A percentile compares a stretch with the other conserved stretches of the same genome.
Conservation (phyloP, 2,329 filamentous ascomycete species). For the Ramularia collo-cygni region DNA sequence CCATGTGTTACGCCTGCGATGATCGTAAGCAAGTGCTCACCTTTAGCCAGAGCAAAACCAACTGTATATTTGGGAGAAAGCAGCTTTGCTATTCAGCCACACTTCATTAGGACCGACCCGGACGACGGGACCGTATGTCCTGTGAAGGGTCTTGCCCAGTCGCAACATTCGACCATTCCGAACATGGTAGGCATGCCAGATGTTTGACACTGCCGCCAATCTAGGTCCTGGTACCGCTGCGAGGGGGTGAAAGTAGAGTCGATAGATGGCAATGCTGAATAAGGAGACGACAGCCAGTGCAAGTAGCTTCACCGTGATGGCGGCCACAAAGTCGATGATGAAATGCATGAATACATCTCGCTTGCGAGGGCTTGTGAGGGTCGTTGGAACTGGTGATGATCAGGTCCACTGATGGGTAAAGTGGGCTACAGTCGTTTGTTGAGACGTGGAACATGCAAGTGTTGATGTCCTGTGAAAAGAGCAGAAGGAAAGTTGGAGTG, state of each 20-base stretch:
- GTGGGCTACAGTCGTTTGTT: too few species aligned
- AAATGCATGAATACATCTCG: too few species aligned
- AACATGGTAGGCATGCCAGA: constrained; percentile 15
- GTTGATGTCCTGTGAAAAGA: too few species aligned
- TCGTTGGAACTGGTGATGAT: too few species aligned
- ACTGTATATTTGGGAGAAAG: constrained; percentile 14
- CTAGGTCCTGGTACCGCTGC: constrained; percentile 29
- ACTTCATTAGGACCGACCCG: constrained; percentile 43
- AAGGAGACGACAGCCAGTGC: background rate
- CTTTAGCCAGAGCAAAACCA: background rate
- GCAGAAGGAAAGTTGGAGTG: too few species aligned
- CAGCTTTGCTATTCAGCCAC: constrained; percentile 14
- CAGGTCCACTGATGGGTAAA: too few species aligned
- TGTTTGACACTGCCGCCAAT: constrained; percentile 12
- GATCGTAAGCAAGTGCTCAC: background rate
- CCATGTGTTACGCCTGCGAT: constrained; percentile 4
- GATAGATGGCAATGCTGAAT: constrained; percentile 9
- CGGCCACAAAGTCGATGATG: background rate
- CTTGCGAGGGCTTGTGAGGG: too few species aligned
- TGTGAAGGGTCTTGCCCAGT: constrained; percentile 26
- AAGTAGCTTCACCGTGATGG: background rate
- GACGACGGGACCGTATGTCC: constrained; percentile 38
- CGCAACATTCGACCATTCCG: constrained; percentile 13
- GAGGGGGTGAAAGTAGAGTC: constrained; percentile 29
- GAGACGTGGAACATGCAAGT: too few species aligned